Conservation (phyloP, 2,329 filamentous ascomycete genomes). For the Ophiostoma novo-ulmi region DNA sequence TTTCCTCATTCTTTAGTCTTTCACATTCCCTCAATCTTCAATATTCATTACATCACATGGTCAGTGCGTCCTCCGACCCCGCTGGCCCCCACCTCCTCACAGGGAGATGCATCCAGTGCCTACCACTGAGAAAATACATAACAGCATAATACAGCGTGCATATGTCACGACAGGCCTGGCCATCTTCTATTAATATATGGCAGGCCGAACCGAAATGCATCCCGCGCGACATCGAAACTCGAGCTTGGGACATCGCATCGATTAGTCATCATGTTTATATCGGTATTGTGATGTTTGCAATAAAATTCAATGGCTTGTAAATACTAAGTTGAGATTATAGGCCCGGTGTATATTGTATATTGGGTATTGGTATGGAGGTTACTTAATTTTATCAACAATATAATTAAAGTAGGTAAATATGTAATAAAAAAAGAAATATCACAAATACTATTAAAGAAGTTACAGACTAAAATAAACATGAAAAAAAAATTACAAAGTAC, state of each 20-base stretch:
- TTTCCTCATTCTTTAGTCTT: not conserved
- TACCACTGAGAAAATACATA: too few relatives aligned
- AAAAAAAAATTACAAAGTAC: too few relatives aligned
- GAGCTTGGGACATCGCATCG: not conserved
- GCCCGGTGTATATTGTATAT: not conserved
- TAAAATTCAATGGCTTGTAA: too few relatives aligned
- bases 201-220: not conserved
- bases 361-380: too few relatives aligned
- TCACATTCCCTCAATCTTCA: not conserved
- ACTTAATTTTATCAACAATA: too few relatives aligned
- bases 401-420: too few relatives aligned
- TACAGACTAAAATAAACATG: too few relatives aligned
- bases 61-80: conserved; percentile 17
- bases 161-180: not conserved
- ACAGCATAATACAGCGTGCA: not conserved
- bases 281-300: not conserved
- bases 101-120: not conserved
- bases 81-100: conserved; percentile 12
- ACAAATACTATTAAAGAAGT: too few relatives aligned
- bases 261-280: not conserved
- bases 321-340: not conserved
- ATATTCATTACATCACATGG: conserved; percentile 18
- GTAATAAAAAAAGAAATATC: too few relatives aligned
- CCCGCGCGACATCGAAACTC: not conserved
- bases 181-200: not conserved